A percentile compares a stretch with the other conserved stretches of the same genome.
Conservation (phyloP, 768 basidiomycete genomes). For the Suillus ampliporus region DNA sequence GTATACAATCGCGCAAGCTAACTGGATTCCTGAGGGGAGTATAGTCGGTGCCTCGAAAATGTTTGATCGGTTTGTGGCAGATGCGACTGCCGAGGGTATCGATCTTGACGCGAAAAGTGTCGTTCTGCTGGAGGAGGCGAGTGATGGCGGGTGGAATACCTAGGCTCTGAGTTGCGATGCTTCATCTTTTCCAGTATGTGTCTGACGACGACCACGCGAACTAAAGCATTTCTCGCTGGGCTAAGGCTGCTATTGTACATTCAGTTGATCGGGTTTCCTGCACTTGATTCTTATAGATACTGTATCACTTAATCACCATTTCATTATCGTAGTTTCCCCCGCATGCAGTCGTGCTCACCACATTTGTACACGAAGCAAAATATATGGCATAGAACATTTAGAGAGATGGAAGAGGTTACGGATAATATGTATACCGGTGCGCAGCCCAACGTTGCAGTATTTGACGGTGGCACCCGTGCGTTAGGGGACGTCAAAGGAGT, state of each 20-base stretch:
- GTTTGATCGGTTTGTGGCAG: constrained; percentile 22
- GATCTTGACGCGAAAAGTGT: constrained; percentile 19
- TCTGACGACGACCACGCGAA: background rate
- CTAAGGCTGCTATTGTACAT: background rate
- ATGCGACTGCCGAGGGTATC: constrained; percentile 24
- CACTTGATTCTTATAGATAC: background rate
- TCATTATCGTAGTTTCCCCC: too few relatives aligned
- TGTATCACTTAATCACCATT: background rate
- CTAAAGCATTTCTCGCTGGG: background rate
- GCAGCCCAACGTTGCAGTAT: too few relatives aligned
- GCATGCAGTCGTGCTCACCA: background rate
- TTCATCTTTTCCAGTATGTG: background rate
- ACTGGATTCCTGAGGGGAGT: constrained; percentile 37
- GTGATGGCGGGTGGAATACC: constrained; percentile 22
- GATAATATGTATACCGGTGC: too few relatives aligned
- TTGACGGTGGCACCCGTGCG: too few relatives aligned
- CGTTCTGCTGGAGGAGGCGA: constrained; percentile 31
- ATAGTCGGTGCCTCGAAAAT: constrained; percentile 23
- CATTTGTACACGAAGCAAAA: background rate
- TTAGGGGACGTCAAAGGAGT: too few relatives aligned
- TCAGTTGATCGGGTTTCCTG: background rate
- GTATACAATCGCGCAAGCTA: constrained; percentile 33
- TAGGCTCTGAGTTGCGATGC: background rate
- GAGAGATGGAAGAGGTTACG: too few relatives aligned
- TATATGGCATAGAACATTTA: too few relatives aligned